These are phyloP conservation scores for Larix sibirica DNA, from an alignment of 83 land plant species.

Conservation along the genomic window DNA sequence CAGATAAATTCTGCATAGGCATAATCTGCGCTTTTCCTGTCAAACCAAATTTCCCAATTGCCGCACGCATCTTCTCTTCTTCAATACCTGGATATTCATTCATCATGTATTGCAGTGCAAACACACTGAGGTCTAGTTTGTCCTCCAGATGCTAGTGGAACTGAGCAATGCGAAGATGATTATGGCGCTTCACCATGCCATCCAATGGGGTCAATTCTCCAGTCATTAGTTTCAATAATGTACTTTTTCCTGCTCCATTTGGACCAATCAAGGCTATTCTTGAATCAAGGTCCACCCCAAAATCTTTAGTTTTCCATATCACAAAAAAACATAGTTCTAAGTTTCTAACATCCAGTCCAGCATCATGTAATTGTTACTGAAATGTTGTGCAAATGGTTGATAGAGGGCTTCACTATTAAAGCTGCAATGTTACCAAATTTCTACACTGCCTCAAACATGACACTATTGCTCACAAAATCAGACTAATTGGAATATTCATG, in stretches of 20 bases:
- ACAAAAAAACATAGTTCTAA: too few species aligned
- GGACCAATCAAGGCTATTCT: constrained; percentile 92
- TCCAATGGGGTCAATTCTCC: constrained; percentile 81
- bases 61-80: constrained; percentile 95
- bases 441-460: too few species aligned
- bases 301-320: too few species aligned
- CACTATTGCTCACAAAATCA: too few species aligned
- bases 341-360: too few species aligned
- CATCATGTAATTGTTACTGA: too few species aligned
- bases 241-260: constrained; percentile 97
- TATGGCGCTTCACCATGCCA: constrained; percentile 96
- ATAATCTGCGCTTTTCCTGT: constrained; percentile 94
- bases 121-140: constrained; percentile 70
- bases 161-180: constrained; percentile 91
- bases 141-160: constrained; percentile 94
- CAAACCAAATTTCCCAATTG: constrained; percentile 84
- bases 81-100: constrained; percentile 87
- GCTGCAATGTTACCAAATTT: too few species aligned
- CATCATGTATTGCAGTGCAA: constrained; percentile 90
- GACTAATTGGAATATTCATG: too few species aligned
- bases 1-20: constrained; percentile 96
- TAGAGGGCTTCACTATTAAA: too few species aligned
- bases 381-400: too few species aligned
- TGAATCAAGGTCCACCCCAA: constrained; percentile 95
- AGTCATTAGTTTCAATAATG: constrained; percentile 93